Evolutionary conservation across 1,284 basidiomycete species (phyloP).

Genomic region (Gomphus sp.): DNA sequence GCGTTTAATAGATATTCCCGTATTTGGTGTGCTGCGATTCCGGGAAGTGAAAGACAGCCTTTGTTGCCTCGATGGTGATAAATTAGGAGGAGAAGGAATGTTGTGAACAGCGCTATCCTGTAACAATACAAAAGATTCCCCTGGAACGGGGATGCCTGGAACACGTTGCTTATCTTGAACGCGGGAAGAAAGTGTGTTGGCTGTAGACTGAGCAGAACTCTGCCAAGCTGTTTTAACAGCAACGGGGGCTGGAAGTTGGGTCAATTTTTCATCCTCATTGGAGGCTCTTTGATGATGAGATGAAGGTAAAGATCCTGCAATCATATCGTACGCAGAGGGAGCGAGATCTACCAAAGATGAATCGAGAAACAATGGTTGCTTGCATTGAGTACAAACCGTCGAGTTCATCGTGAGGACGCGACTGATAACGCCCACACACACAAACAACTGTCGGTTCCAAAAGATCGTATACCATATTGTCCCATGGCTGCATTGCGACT

Average conservation of each 20-base stretch:
- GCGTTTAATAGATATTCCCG: slow-evolving; percentile 16
- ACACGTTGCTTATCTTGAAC: slow-evolving; percentile 48
- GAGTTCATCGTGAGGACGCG: slow-evolving; percentile 3
- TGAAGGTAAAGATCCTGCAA: slow-evolving; percentile 63
- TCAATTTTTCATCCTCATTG: slow-evolving; percentile 44
- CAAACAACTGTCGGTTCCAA: not conserved
- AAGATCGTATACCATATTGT: too few relatives aligned
- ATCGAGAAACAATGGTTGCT: slow-evolving; percentile 83
- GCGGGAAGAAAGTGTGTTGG: slow-evolving; percentile 28
- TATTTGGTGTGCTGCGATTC: slow-evolving; percentile 14
- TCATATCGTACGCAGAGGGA: slow-evolving; percentile 79
- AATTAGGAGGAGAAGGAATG: slow-evolving; percentile 41
- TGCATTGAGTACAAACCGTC: slow-evolving; percentile 75
- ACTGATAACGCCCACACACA: not conserved
- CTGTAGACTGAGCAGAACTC: slow-evolving; percentile 37
- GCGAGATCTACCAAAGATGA: slow-evolving; percentile 75
- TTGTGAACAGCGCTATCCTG: slow-evolving; percentile 70
- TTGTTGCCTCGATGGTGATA: slow-evolving; percentile 33
- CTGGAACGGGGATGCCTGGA: slow-evolving; percentile 44
- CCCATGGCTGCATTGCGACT: slow-evolving; percentile 70
- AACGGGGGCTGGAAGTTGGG: slow-evolving; percentile 45
- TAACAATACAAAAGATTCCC: slow-evolving; percentile 84
- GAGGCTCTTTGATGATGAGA: slow-evolving; percentile 29
- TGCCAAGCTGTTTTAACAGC: slow-evolving; percentile 55
- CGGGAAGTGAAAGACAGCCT: slow-evolving; percentile 24